These are phyloP conservation scores for Xylariaceae sp. DNA, from an alignment of 2,329 filamentous ascomycete species.

Conservation along the genomic window DNA sequence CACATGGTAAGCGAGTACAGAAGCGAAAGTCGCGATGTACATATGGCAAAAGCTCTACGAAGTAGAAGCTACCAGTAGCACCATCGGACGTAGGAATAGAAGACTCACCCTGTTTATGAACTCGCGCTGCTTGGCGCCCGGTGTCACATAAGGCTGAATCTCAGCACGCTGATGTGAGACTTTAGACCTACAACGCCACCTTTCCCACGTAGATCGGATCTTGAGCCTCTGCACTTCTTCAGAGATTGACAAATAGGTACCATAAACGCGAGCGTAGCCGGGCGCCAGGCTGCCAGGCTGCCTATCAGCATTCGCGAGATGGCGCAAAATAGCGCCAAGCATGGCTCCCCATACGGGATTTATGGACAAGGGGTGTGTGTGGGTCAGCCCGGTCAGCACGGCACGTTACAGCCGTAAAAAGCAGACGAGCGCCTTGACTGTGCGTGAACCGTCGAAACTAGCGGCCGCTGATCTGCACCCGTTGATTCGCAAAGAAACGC, in stretches of 20 bases:
- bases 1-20: not conserved
- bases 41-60: not conserved
- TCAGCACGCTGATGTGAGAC: conserved; percentile 20
- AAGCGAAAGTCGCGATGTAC: not conserved
- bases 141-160: conserved; percentile 12
- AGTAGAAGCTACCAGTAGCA: too few species aligned
- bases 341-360: conserved; percentile 10
- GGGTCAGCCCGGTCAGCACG: too few species aligned
- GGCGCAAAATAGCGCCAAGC: conserved; percentile 4
- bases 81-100: too few species aligned
- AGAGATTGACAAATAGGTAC: too few species aligned
- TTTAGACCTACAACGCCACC: conserved; percentile 6
- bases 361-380: too few species aligned
- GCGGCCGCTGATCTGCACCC: not conserved
- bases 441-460: conserved; percentile 11
- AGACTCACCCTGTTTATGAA: not conserved
- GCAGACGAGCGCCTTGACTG: too few species aligned
- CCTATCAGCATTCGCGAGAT: not conserved
- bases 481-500: not conserved
- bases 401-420: conserved; percentile 20
- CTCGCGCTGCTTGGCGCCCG: not conserved
- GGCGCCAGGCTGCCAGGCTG: too few species aligned
- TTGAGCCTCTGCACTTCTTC: too few species aligned
- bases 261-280: too few species aligned
- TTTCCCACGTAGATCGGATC: not conserved